Percentiles rank a stretch among this genome's conserved stretches.
These are phyloP conservation scores for Vitellaria paradoxa DNA, from an alignment of 179 eudicot genomes.

Conservation along the genomic window DNA sequence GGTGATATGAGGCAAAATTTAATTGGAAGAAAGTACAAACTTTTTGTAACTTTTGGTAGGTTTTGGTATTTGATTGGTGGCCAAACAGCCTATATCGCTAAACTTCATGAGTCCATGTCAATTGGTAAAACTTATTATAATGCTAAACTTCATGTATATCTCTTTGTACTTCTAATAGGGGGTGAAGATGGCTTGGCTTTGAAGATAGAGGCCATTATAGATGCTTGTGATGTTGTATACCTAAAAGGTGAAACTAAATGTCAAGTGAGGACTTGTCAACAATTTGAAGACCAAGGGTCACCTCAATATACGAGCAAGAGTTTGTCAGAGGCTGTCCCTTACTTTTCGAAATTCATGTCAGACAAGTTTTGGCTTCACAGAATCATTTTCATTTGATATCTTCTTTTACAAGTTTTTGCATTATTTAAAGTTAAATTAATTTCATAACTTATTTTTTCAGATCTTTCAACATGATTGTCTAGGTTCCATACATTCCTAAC, in stretches of 20 bases:
- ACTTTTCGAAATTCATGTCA: conserved; percentile 40
- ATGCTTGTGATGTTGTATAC: conserved; percentile 36
- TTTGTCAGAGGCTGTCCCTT: conserved; percentile 48
- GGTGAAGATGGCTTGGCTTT: conserved; percentile 43
- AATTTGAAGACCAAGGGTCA: conserved; percentile 23
- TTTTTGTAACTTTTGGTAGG: too few species aligned
- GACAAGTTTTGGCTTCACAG: conserved; percentile 27
- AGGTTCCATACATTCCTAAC: background rate
- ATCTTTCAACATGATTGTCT: background rate
- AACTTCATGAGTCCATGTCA: background rate
- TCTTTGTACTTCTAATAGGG: conserved; percentile 27
- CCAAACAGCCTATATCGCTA: too few species aligned
- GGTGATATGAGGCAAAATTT: too few species aligned
- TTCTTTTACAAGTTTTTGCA: too few species aligned
- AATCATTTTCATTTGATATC: background rate
- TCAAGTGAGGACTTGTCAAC: conserved; percentile 27
- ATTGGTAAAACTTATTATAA: background rate
- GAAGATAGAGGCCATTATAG: conserved; percentile 41
- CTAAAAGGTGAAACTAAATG: conserved; percentile 18
- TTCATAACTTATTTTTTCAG: background rate
- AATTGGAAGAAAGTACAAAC: too few species aligned
- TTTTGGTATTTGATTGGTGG: too few species aligned
- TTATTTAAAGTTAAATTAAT: too few species aligned
- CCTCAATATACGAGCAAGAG: conserved; percentile 30
- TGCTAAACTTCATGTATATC: background rate